Evolutionary conservation across 352 stramenopile genomes (phyloP), one percentile per base, ranked within the genome.

Genomic region (Phytophthora uliginosa): DNA sequence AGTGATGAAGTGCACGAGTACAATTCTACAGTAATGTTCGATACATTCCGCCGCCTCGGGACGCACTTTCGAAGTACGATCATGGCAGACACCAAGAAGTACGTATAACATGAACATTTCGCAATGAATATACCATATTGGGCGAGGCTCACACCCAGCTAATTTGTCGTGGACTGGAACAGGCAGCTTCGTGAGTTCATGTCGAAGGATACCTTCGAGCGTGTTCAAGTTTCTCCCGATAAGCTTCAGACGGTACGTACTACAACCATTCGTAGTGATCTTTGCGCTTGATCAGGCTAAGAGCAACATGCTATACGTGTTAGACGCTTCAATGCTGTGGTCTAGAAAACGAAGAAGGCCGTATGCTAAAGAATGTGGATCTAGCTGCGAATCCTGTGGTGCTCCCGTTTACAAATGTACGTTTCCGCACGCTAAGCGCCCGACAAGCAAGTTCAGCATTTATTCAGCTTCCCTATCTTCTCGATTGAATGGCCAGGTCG

Each of bases 1-100:
- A 78, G 82, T 31, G 86, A 95, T 56, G 86, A 95, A 69, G 79
- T 94, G 6, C 86, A 93, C 69, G 85, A 91, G 58, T 94, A 91
- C 66, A 92, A 93, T 51, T 85, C 85, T 13, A 71, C 77, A 7
- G 71, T 86, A 4, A 65, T 95, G 2, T 88, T 90, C 50, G 85
- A 93, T 51, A 89, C 88, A 1, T 95, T 94, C 59, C 78, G 82
- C 0, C 77, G 85, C 12, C 71, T 93, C 18, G 83, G 86, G 3
- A 63, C 72, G 3, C 84, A 93, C 38, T 95, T 91, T 66, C 81
- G 83, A 33, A 88, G 87, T 38, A 79, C 77, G 26, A 66, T 89
- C 20, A 78, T 93, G 24, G 72, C 77, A 2, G 81, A 92, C 17
- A 92, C 82, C 15, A 92, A 83, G 58, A 88, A 83, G 88, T 94